These are phyloP conservation scores for Komagataella pastoris DNA, from an alignment of 805 yeast species.

Conservation along the genomic window DNA sequence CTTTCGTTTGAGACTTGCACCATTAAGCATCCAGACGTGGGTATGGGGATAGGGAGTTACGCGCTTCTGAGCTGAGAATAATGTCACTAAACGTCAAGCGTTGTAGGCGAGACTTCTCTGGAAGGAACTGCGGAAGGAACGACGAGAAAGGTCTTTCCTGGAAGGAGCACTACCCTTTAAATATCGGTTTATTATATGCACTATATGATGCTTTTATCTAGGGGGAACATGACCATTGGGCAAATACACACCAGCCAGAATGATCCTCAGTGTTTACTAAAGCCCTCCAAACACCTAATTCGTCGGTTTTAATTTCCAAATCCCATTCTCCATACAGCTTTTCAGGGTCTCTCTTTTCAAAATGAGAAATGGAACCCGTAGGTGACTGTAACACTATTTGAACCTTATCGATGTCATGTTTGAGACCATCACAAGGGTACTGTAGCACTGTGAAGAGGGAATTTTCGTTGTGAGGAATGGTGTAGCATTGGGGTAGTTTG, in stretches of 20 bases:
- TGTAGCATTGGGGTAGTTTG: conserved; percentile 69
- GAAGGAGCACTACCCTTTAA: background rate
- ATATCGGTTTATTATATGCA: background rate
- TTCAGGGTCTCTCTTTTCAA: conserved; percentile 34
- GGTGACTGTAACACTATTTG: conserved; percentile 63
- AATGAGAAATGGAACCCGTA: conserved; percentile 58
- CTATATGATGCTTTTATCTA: background rate
- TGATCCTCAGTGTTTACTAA: conserved; percentile 69
- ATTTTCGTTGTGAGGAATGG: conserved; percentile 38
- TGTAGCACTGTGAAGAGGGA: conserved; percentile 56
- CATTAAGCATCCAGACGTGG: background rate
- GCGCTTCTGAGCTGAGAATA: background rate
- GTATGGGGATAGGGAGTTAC: background rate
- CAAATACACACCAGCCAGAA: conserved; percentile 75
- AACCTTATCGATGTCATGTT: conserved; percentile 33
- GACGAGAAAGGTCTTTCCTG: background rate
- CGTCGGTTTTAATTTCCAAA: conserved; percentile 46
- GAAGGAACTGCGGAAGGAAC: background rate
- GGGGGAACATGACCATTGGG: conserved; percentile 68
- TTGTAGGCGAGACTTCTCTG: background rate
- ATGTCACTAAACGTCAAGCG: background rate
- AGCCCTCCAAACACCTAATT: conserved; percentile 74
- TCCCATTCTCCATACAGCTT: conserved; percentile 37
- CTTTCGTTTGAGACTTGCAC: conserved; percentile 1
- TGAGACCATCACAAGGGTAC: conserved; percentile 29